These are phyloP conservation scores for Ceratobasidium sp. DNA, from an alignment of 1,284 basidiomycete species.

Conservation along the genomic window DNA sequence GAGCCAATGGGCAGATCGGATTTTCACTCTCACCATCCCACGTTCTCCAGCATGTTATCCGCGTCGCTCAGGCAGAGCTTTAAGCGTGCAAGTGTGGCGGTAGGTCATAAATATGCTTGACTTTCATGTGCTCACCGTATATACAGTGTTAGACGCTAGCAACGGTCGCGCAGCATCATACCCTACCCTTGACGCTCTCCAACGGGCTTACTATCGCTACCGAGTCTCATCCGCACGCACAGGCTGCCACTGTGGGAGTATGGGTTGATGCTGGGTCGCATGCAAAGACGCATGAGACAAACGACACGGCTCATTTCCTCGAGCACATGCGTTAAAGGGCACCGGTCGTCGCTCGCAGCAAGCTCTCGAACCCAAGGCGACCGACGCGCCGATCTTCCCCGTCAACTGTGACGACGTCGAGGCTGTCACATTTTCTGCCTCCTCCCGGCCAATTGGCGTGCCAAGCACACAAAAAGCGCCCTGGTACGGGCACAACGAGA, in stretches of 20 bases:
- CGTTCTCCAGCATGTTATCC: constrained; percentile 44
- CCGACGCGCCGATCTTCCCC: constrained; percentile 99
- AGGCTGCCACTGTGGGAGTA: constrained; percentile 97
- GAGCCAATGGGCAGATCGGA: constrained; percentile 41
- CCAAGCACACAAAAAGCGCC: constrained; percentile 99
- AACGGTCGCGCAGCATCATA: constrained; percentile 33
- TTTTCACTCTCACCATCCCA: constrained; percentile 47
- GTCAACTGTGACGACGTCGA: constrained; percentile 99
- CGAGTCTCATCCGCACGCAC: constrained; percentile 92
- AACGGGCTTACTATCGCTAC: constrained; percentile 95
- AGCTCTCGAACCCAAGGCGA: constrained; percentile 94
- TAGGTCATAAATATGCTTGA: neutral
- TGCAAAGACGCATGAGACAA: constrained; percentile 94
- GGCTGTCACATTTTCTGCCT: constrained; percentile 98
- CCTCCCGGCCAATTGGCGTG: constrained; percentile 97
- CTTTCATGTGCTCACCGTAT: constrained; percentile 13
- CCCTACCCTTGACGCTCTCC: constrained; percentile 80
- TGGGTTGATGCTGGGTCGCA: constrained; percentile 99
- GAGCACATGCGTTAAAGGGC: constrained; percentile 98
- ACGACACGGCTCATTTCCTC: constrained; percentile 98
- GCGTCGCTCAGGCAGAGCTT: constrained; percentile 45
- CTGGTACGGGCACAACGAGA: constrained; percentile 99
- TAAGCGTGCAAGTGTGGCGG: constrained; percentile 36
- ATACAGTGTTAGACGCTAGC: constrained; percentile 32
- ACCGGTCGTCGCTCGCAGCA: constrained; percentile 92